Evolutionary conservation across 768 basidiomycete species (phyloP), one percentile per base, ranked within the genome.

Genomic region (Russula emetica): DNA sequence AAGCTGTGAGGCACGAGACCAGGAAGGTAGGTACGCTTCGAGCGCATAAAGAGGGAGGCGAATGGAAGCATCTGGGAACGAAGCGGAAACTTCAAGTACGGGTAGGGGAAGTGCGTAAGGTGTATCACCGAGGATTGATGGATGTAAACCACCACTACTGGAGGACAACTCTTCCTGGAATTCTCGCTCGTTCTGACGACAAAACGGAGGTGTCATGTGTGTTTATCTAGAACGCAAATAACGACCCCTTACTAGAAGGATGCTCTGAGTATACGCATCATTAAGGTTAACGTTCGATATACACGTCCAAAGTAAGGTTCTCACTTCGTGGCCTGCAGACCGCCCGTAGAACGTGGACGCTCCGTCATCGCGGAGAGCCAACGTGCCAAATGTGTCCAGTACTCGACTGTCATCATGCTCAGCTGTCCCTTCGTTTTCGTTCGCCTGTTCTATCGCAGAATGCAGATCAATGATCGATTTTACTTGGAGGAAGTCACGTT

Each of bases 391-490:
- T 14, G 84, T 78, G 69, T 88, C 86, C 44, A 88, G 83, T 55
- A 81, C 80, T n/a, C 81, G 78, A 6, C 78, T 78, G 2, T 78
- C 78, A 38, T 60, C 62, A 10, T 71, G 70, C 11, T 75, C 55
- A 5, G 20, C 20, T 40, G 22, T 28, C 24, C 76, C 34, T 75
- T 73, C 49, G 32, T 20, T 30, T 57, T 75, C 76, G 26, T 60
- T 71, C n/a, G 74, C 77, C 20, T 76, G 77, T 8, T 80, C 79
- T 10, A 80, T 74, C 0, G 86, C 86, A 1, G 83, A 78, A 67
- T 87, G 85, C 22, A 87, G 70, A 50, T 88, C 85, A n/a, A 87
- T 81, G 67, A 82, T 83, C 0, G 84, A 87, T 70, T 88, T 88
- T 67, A 88, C 78, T 34, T 80, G 81, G 18, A 87, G 76, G 36